A percentile compares a stretch with the other conserved stretches of the same genome.
These are phyloP conservation scores for Begonia peltatifolia DNA, from an alignment of 306 rosid genomes.

Conservation along the genomic window DNA sequence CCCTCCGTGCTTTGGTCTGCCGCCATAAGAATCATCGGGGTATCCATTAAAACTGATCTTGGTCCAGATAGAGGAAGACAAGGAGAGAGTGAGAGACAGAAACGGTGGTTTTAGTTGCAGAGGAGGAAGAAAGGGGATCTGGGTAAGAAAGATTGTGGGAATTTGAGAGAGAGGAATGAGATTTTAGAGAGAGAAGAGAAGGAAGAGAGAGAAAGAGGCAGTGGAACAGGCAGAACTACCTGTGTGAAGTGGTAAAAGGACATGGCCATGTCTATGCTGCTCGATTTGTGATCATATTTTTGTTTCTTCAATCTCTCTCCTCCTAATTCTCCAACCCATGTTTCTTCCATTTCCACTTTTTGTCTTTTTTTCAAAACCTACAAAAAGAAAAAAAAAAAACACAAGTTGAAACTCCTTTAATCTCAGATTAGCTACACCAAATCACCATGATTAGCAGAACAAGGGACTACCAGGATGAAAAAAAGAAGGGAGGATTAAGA, in stretches of 20 bases:
- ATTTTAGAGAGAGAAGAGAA: conserved; percentile 4
- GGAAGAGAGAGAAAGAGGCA: conserved; percentile 6
- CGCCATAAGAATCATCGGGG: conserved; percentile 24
- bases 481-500: not conserved
- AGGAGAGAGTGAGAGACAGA: conserved; percentile 6
- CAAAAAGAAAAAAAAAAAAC: no score
- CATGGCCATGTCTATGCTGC: conserved; percentile 11
- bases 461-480: not conserved
- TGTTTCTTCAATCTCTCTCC: no score
- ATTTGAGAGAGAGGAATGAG: not conserved
- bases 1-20: conserved; percentile 15
- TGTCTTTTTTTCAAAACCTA: not conserved
- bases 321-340: no score
- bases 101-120: not conserved
- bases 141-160: not conserved
- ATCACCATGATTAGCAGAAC: no score
- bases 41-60: conserved; percentile 14
- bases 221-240: conserved; percentile 20
- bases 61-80: not conserved
- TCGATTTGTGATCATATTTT: not conserved
- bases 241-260: conserved; percentile 31
- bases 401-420: no score
- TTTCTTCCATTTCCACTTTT: not conserved
- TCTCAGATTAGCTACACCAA: no score
- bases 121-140: not conserved